These are phyloP conservation scores for Leishmania tropica DNA, from an alignment of 208 protist species.

Conservation along the genomic window DNA sequence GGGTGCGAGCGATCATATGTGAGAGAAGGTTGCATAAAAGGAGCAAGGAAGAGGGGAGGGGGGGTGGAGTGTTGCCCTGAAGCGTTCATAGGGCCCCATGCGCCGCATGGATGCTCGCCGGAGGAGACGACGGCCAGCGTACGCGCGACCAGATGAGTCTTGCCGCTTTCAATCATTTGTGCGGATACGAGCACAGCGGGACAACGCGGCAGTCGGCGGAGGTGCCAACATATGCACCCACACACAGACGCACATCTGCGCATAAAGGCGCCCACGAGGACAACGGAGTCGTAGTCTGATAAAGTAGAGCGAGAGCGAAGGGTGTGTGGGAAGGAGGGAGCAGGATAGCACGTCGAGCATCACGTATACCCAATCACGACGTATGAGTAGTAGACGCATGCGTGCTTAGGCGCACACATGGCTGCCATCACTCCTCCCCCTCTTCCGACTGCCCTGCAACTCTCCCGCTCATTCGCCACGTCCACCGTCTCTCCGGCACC, in stretches of 20 bases:
- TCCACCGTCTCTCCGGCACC: not conserved
- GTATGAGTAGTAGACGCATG: not conserved
- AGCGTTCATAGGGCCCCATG: not conserved
- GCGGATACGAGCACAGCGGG: not conserved
- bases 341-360: not conserved
- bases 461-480: not conserved
- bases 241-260: not conserved
- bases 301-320: not conserved
- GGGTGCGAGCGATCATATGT: not conserved
- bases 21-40: not conserved
- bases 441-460: not conserved
- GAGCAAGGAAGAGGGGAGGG: not conserved
- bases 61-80: not conserved
- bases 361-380: not conserved
- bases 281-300: not conserved
- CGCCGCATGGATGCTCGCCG: not conserved
- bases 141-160: not conserved
- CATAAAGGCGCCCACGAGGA: not conserved
- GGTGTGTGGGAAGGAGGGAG: not conserved
- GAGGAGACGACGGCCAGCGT: not conserved
- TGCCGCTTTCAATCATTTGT: not conserved
- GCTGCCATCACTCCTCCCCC: not conserved
- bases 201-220: not conserved
- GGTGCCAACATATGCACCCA: not conserved
- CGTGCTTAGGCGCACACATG: not conserved